A percentile compares a stretch with the other conserved stretches of the same genome.
phyloP scores from a whole-genome alignment of 257 asterid species.

The Forsythia suspensa region DNA sequence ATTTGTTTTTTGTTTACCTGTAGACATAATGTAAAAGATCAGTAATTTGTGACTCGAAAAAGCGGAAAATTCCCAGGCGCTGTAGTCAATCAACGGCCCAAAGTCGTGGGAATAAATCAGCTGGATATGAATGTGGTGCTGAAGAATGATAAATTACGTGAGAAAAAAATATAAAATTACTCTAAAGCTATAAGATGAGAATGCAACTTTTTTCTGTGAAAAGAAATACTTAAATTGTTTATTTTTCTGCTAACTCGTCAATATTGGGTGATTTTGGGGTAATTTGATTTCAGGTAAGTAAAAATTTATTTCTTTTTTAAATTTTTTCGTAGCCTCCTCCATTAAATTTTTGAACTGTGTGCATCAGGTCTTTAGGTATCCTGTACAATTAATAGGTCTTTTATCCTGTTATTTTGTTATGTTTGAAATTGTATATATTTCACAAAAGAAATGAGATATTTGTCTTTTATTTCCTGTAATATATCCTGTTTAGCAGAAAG shows the following conservation, averaged over 20 bases:
- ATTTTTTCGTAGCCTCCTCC: no score
- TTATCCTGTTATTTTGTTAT: no score
- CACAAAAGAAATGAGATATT: not conserved
- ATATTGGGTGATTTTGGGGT: not conserved
- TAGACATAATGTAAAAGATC: slow-evolving; percentile 34
- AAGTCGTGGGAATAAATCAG: slow-evolving; percentile 48
- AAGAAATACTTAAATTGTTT: not conserved
- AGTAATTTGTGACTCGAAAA: slow-evolving; percentile 38
- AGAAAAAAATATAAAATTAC: not conserved
- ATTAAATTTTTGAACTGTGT: slow-evolving; percentile 32
- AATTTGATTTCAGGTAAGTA: not conserved
- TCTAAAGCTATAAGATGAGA: not conserved
- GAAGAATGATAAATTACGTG: not conserved
- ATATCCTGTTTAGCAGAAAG: no score
- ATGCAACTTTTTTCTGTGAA: not conserved
- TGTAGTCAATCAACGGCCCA: slow-evolving; percentile 63
- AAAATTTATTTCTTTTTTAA: not conserved
- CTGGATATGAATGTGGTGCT: slow-evolving; percentile 54
- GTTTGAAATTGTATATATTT: no score
- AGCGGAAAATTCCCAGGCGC: slow-evolving; percentile 56
- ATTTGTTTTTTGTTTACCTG: slow-evolving; percentile 23
- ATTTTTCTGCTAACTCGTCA: not conserved
- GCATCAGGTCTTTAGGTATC: slow-evolving; percentile 40
- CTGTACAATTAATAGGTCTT: slow-evolving; percentile 11
- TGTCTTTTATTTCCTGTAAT: no score